Base-by-base conservation (phyloP, 805 yeast species). In the Ogataea ramenticola region DNA sequence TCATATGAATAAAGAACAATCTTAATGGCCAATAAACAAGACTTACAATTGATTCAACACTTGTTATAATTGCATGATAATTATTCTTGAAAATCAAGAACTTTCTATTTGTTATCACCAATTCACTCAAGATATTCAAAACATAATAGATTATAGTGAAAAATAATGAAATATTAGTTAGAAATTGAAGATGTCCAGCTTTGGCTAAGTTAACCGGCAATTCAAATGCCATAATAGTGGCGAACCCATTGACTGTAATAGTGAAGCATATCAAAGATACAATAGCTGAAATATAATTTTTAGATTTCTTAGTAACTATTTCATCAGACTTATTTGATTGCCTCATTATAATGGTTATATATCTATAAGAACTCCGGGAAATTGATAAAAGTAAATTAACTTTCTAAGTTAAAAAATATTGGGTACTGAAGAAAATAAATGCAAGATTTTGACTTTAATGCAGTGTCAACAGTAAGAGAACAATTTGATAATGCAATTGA, bases 161-260 rank as follows among this genome's bases (percentile, higher is more conserved):
- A 1, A 62, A 54, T 29, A 82, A 67, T 9, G 83, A 74, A n/a
- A 82, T 53, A 55, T 82, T 83, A 4, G 93, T 85, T 41, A 84
- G 66, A 56, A 85, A 85, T 55, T 85, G 91, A 62, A 72, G 73
- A 45, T 77, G 84, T 2, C 91, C 91, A 1, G 80, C 91, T 20
- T 63, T 59, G 2, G 55, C 65, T 24, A 83, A 60, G 32, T 61
- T 65, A 1, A 61, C 65, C 1, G 89, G 88, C 22, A 84, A 61
- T 14, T 55, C 57, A 8, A 62, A 33, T 35, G 27, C 29, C 36
- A 48, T 29, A 10, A 61, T 43, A 2, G 29, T 38, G 11, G 36
- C 1, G n/a, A 58, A 43, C 1, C 55, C 51, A 11, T 37, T 27
- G 10, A 38, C 15, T 14, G 55, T 51, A 1, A 49, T 4, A 8